Evolutionary conservation across 768 basidiomycete species (phyloP), one percentile per base, ranked within the genome.

Genomic region (Coprinopsis sp.): DNA sequence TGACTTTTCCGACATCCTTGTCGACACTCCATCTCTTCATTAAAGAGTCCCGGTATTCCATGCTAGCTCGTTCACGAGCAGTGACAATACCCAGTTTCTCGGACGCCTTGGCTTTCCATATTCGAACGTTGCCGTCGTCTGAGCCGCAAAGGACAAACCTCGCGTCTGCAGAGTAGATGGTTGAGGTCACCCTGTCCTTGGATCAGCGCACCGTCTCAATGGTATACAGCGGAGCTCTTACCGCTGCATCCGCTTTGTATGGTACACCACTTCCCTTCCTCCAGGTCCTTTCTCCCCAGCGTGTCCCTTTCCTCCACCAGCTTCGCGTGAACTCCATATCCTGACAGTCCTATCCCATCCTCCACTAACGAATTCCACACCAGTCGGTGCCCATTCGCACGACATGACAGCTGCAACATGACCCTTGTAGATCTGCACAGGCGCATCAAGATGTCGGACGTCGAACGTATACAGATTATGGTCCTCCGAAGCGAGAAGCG

Each of bases 241-340:
- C 90, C 93, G 79, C 65, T 98, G 96, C 96, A 99, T 99, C 36
- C 96, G 88, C 68, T 98, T 98, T 13, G 93, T 95, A 64, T 98
- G 95, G 60, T 98, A 99, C 6, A 93, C 85, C 62, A 98, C 33
- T 75, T 79, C 22, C 87, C 90, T 55, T 91, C 83, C 54, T 84
- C 83, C 48, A 23, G 48, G 48, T 5, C 48, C 48, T 24, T 49
- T 49, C 37, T 49, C n/a, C n/a, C n/a, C n/a, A n/a, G n/a, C n/a
- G n/a, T n/a, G n/a, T n/a, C n/a, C n/a, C n/a, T n/a, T 36, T 22
- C 31, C 46, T 16, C 46, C 54, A 16, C 49, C 51, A 12, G 51
- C 54, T 37, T 55, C 54, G 22, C 51, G 51, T 38, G 49, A 50
- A 12, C 45, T 46, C 95, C 95, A 99, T 63, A 98, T 79, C 49